Percentiles rank a stretch among this genome's conserved stretches.
Conservation (phyloP, 805 yeast species). For the Pichia sporocuriosa region DNA sequence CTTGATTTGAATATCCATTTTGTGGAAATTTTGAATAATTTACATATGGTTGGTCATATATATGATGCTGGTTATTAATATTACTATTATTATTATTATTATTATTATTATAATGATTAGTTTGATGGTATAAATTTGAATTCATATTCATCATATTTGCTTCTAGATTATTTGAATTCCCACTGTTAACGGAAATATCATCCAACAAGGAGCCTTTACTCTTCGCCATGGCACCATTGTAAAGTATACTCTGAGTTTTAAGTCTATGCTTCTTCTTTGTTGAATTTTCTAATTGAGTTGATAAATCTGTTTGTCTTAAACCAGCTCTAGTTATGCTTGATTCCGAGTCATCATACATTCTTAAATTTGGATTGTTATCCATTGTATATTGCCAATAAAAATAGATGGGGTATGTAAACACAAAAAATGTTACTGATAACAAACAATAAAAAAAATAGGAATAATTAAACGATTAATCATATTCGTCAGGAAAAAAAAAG, state of each 20-base stretch:
- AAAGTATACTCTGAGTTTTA: constrained; percentile 18
- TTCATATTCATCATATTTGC: neutral
- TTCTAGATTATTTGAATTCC: neutral
- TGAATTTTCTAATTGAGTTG: constrained; percentile 20
- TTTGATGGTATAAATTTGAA: too few relatives aligned
- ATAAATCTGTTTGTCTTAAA: constrained; percentile 25
- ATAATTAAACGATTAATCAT: too few relatives aligned
- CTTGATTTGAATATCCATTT: too few relatives aligned
- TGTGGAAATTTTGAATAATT: too few relatives aligned
- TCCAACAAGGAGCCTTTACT: constrained; percentile 11
- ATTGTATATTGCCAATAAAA: neutral
- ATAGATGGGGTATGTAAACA: too few relatives aligned
- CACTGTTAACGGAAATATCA: constrained; percentile 10
- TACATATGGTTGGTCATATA: constrained; percentile 7
- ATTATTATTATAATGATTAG: constrained; percentile 4
- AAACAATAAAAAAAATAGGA: too few relatives aligned
- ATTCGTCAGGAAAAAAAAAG: too few relatives aligned
- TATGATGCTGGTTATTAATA: constrained; percentile 8
- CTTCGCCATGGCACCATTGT: constrained; percentile 7
- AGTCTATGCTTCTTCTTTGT: constrained; percentile 23
- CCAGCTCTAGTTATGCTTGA: constrained; percentile 27
- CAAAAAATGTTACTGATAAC: too few relatives aligned
- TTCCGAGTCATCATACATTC: neutral
- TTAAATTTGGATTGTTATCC: neutral
- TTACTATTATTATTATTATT: constrained; percentile 8